phyloP scores from a whole-genome alignment of 2,329 filamentous ascomycete species.

The Tolypocladium amazonense region DNA sequence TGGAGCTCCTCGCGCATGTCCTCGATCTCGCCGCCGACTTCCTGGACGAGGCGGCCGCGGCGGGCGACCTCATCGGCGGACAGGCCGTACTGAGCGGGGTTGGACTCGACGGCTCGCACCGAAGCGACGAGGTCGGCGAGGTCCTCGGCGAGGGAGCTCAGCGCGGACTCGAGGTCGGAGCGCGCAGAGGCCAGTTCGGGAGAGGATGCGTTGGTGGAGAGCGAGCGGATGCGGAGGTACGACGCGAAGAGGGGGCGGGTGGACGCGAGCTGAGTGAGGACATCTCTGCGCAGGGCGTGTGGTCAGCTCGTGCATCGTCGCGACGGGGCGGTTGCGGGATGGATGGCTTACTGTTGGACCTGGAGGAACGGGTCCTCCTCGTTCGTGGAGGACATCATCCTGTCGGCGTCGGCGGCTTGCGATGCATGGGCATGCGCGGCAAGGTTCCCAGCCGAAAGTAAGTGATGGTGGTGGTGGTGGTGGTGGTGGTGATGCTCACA shows the following conservation, averaged over 20 bases:
- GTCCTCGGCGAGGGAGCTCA: slow-evolving; percentile 67
- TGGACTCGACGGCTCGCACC: slow-evolving; percentile 76
- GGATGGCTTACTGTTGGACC: slow-evolving; percentile 50
- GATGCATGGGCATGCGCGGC: slow-evolving; percentile 9
- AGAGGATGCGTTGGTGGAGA: slow-evolving; percentile 58
- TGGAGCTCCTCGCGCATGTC: slow-evolving; percentile 78
- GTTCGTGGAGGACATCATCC: slow-evolving; percentile 58
- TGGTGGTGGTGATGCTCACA: neutral
- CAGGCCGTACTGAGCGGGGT: slow-evolving; percentile 80
- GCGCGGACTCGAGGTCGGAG: slow-evolving; percentile 53
- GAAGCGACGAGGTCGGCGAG: slow-evolving; percentile 80
- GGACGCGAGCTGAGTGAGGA: slow-evolving; percentile 69
- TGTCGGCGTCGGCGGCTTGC: slow-evolving; percentile 13
- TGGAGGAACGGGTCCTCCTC: slow-evolving; percentile 64
- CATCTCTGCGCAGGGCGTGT: slow-evolving; percentile 51
- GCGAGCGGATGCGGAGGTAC: slow-evolving; percentile 89
- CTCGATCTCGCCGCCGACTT: slow-evolving; percentile 81
- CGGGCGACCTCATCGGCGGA: slow-evolving; percentile 73
- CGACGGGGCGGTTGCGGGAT: slow-evolving; percentile 1
- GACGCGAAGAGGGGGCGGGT: slow-evolving; percentile 85
- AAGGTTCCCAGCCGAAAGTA: neutral
- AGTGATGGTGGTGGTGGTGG: neutral
- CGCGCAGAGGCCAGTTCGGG: slow-evolving; percentile 78
- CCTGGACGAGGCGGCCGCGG: slow-evolving; percentile 71
- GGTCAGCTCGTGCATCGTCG: neutral